Conservation (phyloP, 106 monocot species). For the Narthecium ossifragum region DNA sequence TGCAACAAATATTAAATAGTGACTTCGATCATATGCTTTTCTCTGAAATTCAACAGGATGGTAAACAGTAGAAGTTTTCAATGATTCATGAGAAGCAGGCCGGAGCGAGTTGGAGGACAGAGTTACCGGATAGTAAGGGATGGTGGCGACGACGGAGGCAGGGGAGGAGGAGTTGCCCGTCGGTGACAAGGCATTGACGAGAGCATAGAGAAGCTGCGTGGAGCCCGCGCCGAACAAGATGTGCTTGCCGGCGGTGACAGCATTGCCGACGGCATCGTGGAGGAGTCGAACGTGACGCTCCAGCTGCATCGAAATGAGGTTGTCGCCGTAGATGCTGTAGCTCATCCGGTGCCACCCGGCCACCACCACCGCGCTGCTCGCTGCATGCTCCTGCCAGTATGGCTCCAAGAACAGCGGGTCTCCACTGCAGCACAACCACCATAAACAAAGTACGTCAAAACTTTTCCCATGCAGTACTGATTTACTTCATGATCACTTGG, state of each 20-base stretch:
- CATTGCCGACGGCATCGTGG: constrained; percentile 61
- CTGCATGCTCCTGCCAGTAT: constrained; percentile 65
- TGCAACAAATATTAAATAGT: too few species aligned
- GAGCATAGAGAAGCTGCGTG: constrained; percentile 67
- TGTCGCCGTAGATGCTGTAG: constrained; percentile 29
- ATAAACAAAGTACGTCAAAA: not conserved
- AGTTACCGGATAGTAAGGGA: constrained; percentile 51
- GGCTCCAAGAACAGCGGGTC: constrained; percentile 72
- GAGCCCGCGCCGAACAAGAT: constrained; percentile 66
- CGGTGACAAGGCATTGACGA: constrained; percentile 55
- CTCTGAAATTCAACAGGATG: too few species aligned
- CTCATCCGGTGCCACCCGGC: constrained; percentile 85
- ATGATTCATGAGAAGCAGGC: too few species aligned
- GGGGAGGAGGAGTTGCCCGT: constrained; percentile 15
- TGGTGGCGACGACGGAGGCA: constrained; percentile 50
- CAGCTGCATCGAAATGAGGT: constrained; percentile 47
- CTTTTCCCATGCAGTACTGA: too few species aligned
- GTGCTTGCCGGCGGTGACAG: constrained; percentile 40
- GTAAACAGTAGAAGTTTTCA: too few species aligned
- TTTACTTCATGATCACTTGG: too few species aligned
- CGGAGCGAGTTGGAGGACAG: too few species aligned
- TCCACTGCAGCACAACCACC: constrained; percentile 28
- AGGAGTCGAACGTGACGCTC: constrained; percentile 60
- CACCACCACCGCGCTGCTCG: constrained; percentile 46
- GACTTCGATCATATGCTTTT: too few species aligned